Conservation (phyloP, 352 stramenopile genomes). For the Globisporangium barbulae region DNA sequence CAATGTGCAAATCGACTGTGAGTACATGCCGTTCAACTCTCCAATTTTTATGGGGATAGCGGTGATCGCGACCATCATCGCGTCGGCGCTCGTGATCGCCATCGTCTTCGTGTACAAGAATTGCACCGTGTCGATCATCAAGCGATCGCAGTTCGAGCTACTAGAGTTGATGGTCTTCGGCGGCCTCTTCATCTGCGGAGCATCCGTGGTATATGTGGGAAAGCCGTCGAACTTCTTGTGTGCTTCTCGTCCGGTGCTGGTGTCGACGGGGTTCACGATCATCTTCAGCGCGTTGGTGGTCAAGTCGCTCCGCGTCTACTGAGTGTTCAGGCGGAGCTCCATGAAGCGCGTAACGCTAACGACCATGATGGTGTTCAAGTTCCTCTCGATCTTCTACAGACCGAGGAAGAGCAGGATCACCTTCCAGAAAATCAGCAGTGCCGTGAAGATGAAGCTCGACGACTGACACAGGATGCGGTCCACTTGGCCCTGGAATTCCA, state of each 20-base stretch:
- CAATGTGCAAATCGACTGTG: constrained; percentile 22
- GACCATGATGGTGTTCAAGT: constrained; percentile 15
- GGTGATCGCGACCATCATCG: constrained; percentile 16
- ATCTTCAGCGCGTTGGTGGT: constrained; percentile 26
- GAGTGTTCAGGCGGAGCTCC: constrained; percentile 21
- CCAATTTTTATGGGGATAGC: constrained; percentile 13
- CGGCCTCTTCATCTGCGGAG: constrained; percentile 23
- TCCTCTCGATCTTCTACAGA: constrained; percentile 16
- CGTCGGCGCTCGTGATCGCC: constrained; percentile 1
- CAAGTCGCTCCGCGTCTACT: constrained; percentile 33
- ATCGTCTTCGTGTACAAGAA: constrained; percentile 25
- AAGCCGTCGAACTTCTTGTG: constrained; percentile 19
- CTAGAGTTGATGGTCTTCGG: constrained; percentile 23
- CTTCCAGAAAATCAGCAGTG: constrained; percentile 42
- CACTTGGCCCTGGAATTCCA: constrained; percentile 7
- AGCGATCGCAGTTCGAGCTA: constrained; percentile 31
- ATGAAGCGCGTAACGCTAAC: constrained; percentile 19
- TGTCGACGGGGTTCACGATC: constrained; percentile 25
- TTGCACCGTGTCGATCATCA: constrained; percentile 27
- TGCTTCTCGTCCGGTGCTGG: constrained; percentile 17
- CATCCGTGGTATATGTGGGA: constrained; percentile 18
- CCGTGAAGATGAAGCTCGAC: constrained; percentile 30
- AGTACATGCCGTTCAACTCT: constrained; percentile 29
- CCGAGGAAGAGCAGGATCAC: constrained; percentile 20
- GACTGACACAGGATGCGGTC: constrained; percentile 13